A percentile compares a stretch with the other conserved stretches of the same genome.
Evolutionary conservation across 176 grass and related monocot species (phyloP).

Genomic region (Avena atlantica): DNA sequence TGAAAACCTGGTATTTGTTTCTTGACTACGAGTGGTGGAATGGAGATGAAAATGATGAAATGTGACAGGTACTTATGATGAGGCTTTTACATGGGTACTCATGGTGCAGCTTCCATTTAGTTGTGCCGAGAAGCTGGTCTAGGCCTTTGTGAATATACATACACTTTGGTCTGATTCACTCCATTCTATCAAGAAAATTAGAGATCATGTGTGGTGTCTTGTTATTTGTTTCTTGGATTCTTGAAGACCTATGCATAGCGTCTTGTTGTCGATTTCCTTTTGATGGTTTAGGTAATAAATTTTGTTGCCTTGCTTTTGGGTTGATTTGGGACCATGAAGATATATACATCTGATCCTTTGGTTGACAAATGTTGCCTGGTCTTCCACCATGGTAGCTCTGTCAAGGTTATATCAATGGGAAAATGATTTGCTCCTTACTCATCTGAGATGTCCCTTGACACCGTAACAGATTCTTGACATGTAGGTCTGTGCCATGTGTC

Average conservation of each 20-base stretch:
- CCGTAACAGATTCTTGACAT: conserved; percentile 9
- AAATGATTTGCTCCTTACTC: conserved; percentile 77
- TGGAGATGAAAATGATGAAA: conserved; percentile 80
- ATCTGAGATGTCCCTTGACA: conserved; percentile 70
- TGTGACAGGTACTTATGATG: conserved; percentile 78
- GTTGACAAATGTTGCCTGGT: conserved; percentile 59
- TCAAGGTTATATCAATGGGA: conserved; percentile 50
- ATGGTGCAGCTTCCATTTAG: conserved; percentile 61
- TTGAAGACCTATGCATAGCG: not conserved
- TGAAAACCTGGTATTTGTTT: not conserved
- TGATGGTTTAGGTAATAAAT: not conserved
- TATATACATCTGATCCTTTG: conserved; percentile 51
- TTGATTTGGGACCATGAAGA: conserved; percentile 68
- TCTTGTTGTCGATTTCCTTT: conserved; percentile 14
- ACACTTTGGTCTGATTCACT: conserved; percentile 55
- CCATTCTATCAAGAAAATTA: conserved; percentile 40
- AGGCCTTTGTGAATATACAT: conserved; percentile 54
- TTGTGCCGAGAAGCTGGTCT: conserved; percentile 69
- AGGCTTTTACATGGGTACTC: conserved; percentile 61
- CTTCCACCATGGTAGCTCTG: conserved; percentile 54
- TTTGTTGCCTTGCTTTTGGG: conserved; percentile 5
- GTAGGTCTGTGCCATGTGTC: not conserved
- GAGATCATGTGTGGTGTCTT: not conserved
- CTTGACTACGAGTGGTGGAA: conserved; percentile 33
- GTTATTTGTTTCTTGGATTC: not conserved